Percentiles rank a stretch among this genome's conserved stretches.
Conservation (phyloP, 2,329 filamentous ascomycete species). For the Diaporthe nobilis region DNA sequence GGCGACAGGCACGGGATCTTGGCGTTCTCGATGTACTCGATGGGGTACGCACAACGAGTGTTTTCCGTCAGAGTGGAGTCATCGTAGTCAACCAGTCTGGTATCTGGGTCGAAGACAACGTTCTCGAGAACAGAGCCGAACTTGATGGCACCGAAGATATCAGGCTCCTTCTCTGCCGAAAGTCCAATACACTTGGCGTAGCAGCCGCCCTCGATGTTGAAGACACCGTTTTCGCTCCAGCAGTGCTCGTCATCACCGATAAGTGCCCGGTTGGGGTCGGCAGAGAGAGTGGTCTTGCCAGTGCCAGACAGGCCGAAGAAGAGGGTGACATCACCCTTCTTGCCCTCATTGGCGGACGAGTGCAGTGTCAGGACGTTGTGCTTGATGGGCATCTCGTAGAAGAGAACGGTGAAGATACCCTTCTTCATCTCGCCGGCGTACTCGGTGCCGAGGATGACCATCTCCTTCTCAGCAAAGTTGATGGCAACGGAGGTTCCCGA, state of each 20-base stretch:
- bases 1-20: constrained; percentile 95
- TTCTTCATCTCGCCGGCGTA: constrained; percentile 99
- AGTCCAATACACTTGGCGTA: constrained; percentile 99
- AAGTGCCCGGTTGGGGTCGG: constrained; percentile 94
- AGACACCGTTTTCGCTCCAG: constrained; percentile 96
- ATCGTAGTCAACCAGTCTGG: constrained; percentile 94
- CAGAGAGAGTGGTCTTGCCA: constrained; percentile 98
- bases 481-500: constrained; percentile 97
- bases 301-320: constrained; percentile 99
- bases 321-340: constrained; percentile 94
- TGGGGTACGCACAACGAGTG: constrained; percentile 97
- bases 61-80: constrained; percentile 97
- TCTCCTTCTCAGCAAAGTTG: constrained; percentile 99
- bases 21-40: constrained; percentile 98
- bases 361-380: constrained; percentile 99
- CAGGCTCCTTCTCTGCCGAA: constrained; percentile 98
- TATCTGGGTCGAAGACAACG: constrained; percentile 94
- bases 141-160: constrained; percentile 95
- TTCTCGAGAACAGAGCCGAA: constrained; percentile 99
- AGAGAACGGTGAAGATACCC: constrained; percentile 98
- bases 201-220: constrained; percentile 99
- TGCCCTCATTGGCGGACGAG: constrained; percentile 98
- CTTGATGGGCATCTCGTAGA: constrained; percentile 99
- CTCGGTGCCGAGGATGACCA: constrained; percentile 99
- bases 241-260: constrained; percentile 99